Base-by-base conservation (phyloP, 441 rosid species). In the Croton laevigatus region DNA sequence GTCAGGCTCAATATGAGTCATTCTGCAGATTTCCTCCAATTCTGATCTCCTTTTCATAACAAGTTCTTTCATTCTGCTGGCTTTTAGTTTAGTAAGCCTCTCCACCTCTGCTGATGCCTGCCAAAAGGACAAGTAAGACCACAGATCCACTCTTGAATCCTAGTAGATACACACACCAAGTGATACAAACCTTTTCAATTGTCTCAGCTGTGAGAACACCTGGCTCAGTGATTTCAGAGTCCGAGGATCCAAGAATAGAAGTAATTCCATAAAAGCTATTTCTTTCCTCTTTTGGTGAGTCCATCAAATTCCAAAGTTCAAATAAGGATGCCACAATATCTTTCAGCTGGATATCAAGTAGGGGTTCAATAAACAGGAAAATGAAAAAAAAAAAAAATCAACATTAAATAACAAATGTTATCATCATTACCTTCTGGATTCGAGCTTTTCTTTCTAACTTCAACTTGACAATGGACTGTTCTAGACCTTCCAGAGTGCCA, bases 261-360 rank as follows among this genome's bases (percentile, higher is more conserved):
- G 77, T 79, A 54, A 89, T 74, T 80, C 81, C 82, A 23, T 89
- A 81, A 75, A 91, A 95, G 32, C 55, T 71, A 59, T 62, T 77
- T 85, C 76, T 87, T 68, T 89, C 96, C 75, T 85, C 90, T 37
- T 82, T 79, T 45, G 97, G 86, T 6, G 97, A 85, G 80, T 92
- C 99, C 99, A 95, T 92, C 86, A 95, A 83, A 79, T 84, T 87
- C 99, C 94, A 95, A 42, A 95, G 90, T 70, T 93, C 98, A 67
- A 80, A 83, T 55, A 95, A 84, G 6, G 84, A 79, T 12, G 73
- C 81, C 51, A 76, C 75, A 68, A 86, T 86, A 73, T 87, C 92
- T 83, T 85, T 95, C 77, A 95, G 81, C 99, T 95, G 87, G 85
- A 81, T 12, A 74, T 69, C 64, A 68, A 68, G 62, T 37, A 68